Conservation (phyloP, 345 rosid species). For the Durio zibethinus region DNA sequence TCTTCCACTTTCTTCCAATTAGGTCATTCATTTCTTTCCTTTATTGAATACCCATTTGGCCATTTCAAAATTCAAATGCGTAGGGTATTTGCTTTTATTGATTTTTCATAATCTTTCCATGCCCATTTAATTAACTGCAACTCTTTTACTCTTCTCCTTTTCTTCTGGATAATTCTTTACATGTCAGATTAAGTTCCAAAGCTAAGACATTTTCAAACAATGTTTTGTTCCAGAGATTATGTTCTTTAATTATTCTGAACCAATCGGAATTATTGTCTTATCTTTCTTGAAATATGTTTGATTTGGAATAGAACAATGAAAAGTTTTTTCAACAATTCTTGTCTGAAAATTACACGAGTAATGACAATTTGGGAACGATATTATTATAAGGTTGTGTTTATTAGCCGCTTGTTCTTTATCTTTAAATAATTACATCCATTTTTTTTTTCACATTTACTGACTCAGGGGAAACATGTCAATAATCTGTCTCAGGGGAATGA, state of each 20-base stretch:
- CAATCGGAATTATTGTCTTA: neutral
- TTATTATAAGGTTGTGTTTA: neutral
- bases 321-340: neutral
- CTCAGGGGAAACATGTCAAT: neutral
- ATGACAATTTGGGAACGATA: neutral
- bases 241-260: neutral
- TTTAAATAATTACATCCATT: neutral
- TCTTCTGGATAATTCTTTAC: neutral
- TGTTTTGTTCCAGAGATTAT: neutral
- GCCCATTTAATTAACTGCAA: neutral
- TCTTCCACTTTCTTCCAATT: neutral
- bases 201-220: neutral
- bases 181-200: neutral
- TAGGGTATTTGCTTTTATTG: neutral
- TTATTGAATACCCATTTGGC: neutral
- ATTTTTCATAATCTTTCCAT: neutral
- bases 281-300: neutral
- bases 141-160: neutral
- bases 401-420: neutral
- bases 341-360: neutral
- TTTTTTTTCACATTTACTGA: neutral
- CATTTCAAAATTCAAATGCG: too few species aligned
- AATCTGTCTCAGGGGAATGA: neutral
- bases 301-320: neutral
- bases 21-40: neutral